Percentiles rank a stretch among this genome's conserved stretches.
These are phyloP conservation scores for Metahyphopichia silvanorum DNA, from an alignment of 805 yeast genomes.

Conservation along the genomic window DNA sequence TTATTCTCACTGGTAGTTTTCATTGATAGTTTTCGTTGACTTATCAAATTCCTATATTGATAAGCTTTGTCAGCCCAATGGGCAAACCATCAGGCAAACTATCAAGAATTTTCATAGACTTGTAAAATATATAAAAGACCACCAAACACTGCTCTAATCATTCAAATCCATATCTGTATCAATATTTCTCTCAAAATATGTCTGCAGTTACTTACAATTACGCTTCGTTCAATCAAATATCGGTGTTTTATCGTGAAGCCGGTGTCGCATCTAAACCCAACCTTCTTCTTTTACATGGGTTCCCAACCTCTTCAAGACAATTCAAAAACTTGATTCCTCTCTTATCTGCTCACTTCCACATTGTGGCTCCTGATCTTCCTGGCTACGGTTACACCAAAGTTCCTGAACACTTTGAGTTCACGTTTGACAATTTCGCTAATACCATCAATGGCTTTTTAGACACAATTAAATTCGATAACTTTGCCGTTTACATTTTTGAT, in stretches of 20 bases:
- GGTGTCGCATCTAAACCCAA: slow-evolving; percentile 19
- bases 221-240: slow-evolving; percentile 10
- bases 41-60: too few relatives aligned
- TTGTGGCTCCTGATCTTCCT: slow-evolving; percentile 47
- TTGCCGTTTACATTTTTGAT: slow-evolving; percentile 37
- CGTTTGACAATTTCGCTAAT: slow-evolving; percentile 28
- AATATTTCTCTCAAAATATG: too few relatives aligned
- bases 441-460: slow-evolving; percentile 28
- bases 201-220: too few relatives aligned
- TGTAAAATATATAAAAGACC: too few relatives aligned
- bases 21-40: too few relatives aligned
- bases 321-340: slow-evolving; percentile 35
- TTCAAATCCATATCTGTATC: too few relatives aligned
- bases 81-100: too few relatives aligned
- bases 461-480: slow-evolving; percentile 19
- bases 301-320: slow-evolving; percentile 41
- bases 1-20: too few relatives aligned
- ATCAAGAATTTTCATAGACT: too few relatives aligned
- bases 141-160: too few relatives aligned
- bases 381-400: slow-evolving; percentile 36
- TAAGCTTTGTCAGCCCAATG: too few relatives aligned
- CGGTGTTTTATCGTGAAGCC: slow-evolving; percentile 14
- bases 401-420: slow-evolving; percentile 21
- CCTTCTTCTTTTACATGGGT: slow-evolving; percentile 42
- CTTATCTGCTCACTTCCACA: slow-evolving; percentile 30